A percentile compares a stretch with the other conserved stretches of the same genome.
phyloP scores from a whole-genome alignment of 257 asterid species.

The Cinchona pubescens region DNA sequence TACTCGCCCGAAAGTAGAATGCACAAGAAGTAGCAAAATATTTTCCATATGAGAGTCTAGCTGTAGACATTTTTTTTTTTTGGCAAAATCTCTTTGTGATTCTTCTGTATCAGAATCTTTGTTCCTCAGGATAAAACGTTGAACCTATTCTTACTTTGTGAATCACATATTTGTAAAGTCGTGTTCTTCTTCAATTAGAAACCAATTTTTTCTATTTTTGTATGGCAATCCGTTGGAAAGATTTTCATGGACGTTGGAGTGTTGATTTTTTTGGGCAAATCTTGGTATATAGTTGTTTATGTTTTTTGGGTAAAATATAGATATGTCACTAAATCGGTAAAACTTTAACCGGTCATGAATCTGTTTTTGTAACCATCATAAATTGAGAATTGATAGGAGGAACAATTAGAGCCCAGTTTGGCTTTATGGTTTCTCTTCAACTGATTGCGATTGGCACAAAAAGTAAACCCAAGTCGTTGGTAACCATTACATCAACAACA shows the following conservation, averaged over 20 bases:
- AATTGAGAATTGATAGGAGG: too few species aligned
- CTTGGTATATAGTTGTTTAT: too few species aligned
- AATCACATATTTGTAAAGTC: not conserved
- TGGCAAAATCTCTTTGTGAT: conserved; percentile 21
- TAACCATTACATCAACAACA: too few species aligned
- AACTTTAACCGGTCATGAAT: too few species aligned
- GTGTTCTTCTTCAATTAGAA: not conserved
- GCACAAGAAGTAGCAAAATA: conserved; percentile 42
- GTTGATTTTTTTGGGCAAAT: too few species aligned
- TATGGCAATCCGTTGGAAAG: not conserved
- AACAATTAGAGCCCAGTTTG: too few species aligned
- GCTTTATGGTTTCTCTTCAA: too few species aligned
- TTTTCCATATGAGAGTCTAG: not conserved
- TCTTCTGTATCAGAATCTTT: conserved; percentile 1
- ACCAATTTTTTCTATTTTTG: not conserved
- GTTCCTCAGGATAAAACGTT: not conserved
- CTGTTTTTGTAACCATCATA: too few species aligned
- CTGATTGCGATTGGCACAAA: too few species aligned
- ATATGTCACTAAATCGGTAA: too few species aligned
- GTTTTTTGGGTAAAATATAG: too few species aligned
- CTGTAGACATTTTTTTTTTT: not conserved
- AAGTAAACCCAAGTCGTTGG: too few species aligned
- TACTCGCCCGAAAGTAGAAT: conserved; percentile 62
- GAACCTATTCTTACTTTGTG: not conserved
- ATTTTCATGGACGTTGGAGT: not conserved